Percentiles rank a stretch among this genome's conserved stretches.
phyloP scores from a whole-genome alignment of 495 filamentous ascomycete species.

The Hypoxylon trugodes region DNA sequence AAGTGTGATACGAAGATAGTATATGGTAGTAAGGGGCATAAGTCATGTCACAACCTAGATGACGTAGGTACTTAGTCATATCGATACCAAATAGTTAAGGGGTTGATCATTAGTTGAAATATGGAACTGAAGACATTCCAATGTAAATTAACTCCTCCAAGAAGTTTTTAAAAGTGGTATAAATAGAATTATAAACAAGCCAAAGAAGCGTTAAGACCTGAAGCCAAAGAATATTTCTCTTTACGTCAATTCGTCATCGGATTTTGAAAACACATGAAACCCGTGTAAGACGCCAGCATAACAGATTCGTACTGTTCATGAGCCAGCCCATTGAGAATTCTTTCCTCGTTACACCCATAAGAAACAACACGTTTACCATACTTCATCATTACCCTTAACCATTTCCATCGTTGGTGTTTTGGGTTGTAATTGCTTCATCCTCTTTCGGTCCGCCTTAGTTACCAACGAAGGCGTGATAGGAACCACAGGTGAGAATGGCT shows the following conservation, averaged over 20 bases:
- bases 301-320: slow-evolving; percentile 1
- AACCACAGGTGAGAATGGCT: slow-evolving; percentile 87
- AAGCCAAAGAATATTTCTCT: slow-evolving; percentile 3
- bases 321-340: slow-evolving; percentile 3
- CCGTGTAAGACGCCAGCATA: slow-evolving; percentile 17
- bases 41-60: not conserved
- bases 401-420: slow-evolving; percentile 63
- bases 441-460: slow-evolving; percentile 77
- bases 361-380: slow-evolving; percentile 54
- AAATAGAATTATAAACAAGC: slow-evolving; percentile 36
- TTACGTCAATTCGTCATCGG: slow-evolving; percentile 18
- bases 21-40: no score
- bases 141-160: slow-evolving; percentile 26
- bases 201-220: slow-evolving; percentile 4
- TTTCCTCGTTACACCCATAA: slow-evolving; percentile 11
- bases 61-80: not conserved
- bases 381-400: slow-evolving; percentile 60
- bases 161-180: slow-evolving; percentile 32
- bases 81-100: not conserved
- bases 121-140: slow-evolving; percentile 2
- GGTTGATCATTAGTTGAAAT: slow-evolving; percentile 5
- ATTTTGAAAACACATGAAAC: slow-evolving; percentile 24
- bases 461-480: slow-evolving; percentile 86
- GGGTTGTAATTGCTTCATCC: slow-evolving; percentile 66
- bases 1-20: no score